Percentiles rank a stretch among this genome's conserved stretches.
These are phyloP conservation scores for Evernia prunastri DNA, from an alignment of 495 filamentous ascomycete genomes.

Conservation along the genomic window DNA sequence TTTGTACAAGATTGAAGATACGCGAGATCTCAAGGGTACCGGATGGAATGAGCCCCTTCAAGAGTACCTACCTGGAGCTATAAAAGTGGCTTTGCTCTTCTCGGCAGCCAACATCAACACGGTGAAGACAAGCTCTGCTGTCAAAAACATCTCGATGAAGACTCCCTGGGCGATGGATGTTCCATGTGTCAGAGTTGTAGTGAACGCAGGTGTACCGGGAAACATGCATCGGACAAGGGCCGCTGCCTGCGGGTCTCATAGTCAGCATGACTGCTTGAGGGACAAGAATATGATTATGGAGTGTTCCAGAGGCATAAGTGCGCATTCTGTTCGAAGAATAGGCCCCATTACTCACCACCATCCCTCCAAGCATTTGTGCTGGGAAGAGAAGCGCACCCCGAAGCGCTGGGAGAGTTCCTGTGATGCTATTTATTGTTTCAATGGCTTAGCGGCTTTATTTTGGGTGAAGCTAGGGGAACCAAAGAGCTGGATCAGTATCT, in stretches of 20 bases:
- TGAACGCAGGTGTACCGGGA: slow-evolving; percentile 31
- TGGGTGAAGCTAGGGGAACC: slow-evolving; percentile 28
- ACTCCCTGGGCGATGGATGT: slow-evolving; percentile 31
- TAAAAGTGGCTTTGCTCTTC: slow-evolving; percentile 34
- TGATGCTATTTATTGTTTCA: slow-evolving; percentile 8
- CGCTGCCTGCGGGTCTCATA: slow-evolving; percentile 21
- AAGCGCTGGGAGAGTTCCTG: slow-evolving; percentile 31
- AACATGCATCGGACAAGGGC: slow-evolving; percentile 34
- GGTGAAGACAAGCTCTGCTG: slow-evolving; percentile 37
- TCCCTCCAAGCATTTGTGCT: slow-evolving; percentile 34
- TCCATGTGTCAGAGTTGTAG: slow-evolving; percentile 26
- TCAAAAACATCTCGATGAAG: slow-evolving; percentile 38
- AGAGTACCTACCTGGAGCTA: slow-evolving; percentile 36
- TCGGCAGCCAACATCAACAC: slow-evolving; percentile 40
- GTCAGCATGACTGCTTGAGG: background rate
- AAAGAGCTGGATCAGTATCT: slow-evolving; percentile 64
- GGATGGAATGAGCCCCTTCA: background rate
- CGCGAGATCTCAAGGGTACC: background rate
- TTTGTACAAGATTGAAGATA: background rate
- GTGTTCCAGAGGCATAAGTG: background rate
- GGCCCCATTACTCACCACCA: slow-evolving; percentile 17
- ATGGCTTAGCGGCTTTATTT: background rate
- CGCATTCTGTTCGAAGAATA: background rate
- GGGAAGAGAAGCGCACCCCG: slow-evolving; percentile 34
- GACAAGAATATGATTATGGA: background rate